These are phyloP conservation scores for Papiliotrema terrestris DNA, from an alignment of 1,284 basidiomycete species.

Conservation along the genomic window DNA sequence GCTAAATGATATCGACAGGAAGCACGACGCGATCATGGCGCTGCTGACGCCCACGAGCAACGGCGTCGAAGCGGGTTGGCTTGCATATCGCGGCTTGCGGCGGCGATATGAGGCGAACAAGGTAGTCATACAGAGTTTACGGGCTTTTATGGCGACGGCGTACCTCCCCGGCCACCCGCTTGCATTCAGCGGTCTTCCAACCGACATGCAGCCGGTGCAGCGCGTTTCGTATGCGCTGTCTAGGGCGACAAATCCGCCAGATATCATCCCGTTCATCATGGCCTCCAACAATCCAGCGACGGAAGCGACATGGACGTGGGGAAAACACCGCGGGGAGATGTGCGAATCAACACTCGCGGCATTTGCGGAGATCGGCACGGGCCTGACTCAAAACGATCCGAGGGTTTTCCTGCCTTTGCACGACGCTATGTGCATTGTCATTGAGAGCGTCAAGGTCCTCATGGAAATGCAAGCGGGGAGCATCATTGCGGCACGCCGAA, in stretches of 20 bases:
- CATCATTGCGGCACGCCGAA: slow-evolving; percentile 16
- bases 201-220: slow-evolving; percentile 7
- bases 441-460: slow-evolving; percentile 35
- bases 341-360: slow-evolving; percentile 24
- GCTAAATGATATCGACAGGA: slow-evolving; percentile 25
- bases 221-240: slow-evolving; percentile 27
- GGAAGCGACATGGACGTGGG: slow-evolving; percentile 31
- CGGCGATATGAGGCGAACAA: slow-evolving; percentile 32
- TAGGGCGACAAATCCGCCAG: slow-evolving; percentile 28
- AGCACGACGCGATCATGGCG: slow-evolving; percentile 30
- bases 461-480: slow-evolving; percentile 38
- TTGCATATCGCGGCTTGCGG: slow-evolving; percentile 33
- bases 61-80: slow-evolving; percentile 25
- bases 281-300: slow-evolving; percentile 15
- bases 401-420: slow-evolving; percentile 26
- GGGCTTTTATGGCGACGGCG: slow-evolving; percentile 32
- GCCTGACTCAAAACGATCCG: neutral
- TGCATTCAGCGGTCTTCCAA: slow-evolving; percentile 28
- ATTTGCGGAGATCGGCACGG: slow-evolving; percentile 25
- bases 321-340: slow-evolving; percentile 23
- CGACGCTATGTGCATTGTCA: slow-evolving; percentile 28
- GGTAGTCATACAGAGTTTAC: slow-evolving; percentile 26
- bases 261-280: slow-evolving; percentile 29
- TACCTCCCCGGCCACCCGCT: slow-evolving; percentile 31
- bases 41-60: slow-evolving; percentile 12